Evolutionary conservation across 2,329 filamentous ascomycete genomes (phyloP).

Genomic region (Diaporthe batatas): DNA sequence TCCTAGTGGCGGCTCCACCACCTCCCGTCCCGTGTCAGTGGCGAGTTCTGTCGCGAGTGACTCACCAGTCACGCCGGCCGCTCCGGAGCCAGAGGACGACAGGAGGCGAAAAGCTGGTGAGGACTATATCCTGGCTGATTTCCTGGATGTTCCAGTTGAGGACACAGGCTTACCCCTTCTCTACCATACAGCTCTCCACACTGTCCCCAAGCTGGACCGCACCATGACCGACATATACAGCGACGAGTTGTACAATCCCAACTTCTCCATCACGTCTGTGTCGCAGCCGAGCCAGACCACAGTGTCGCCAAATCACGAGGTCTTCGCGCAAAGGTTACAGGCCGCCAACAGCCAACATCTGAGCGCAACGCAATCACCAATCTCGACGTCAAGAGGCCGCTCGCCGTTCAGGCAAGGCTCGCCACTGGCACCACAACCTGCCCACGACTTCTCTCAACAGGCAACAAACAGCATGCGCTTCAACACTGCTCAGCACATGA

Average conservation of each 20-base stretch:
- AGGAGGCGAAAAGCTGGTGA: constrained; percentile 69
- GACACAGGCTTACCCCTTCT: constrained; percentile 76
- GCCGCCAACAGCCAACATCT: constrained; percentile 82
- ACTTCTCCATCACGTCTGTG: constrained; percentile 70
- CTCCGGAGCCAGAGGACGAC: constrained; percentile 62
- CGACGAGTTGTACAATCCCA: constrained; percentile 87
- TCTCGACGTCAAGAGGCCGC: constrained; percentile 70
- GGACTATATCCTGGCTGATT: constrained; percentile 46
- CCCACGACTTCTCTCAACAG: constrained; percentile 58
- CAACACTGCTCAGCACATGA: constrained; percentile 51
- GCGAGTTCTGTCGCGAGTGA: constrained; percentile 70
- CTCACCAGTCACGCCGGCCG: constrained; percentile 70
- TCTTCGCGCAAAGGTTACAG: constrained; percentile 82
- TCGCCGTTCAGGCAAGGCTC: constrained; percentile 87
- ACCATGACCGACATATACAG: constrained; percentile 88
- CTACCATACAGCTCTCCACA: constrained; percentile 65
- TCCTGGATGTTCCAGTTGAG: constrained; percentile 51
- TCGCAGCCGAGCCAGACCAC: constrained; percentile 60
- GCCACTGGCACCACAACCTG: constrained; percentile 65
- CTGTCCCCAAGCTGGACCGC: constrained; percentile 82
- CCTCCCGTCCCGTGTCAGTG: constrained; percentile 67
- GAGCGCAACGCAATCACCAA: constrained; percentile 67
- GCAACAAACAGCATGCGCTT: constrained; percentile 37
- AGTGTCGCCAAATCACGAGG: constrained; percentile 66
- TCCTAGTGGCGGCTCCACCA: constrained; percentile 53